These are phyloP conservation scores for Boletus pseudopeckii DNA, from an alignment of 768 basidiomycete genomes.

Conservation along the genomic window DNA sequence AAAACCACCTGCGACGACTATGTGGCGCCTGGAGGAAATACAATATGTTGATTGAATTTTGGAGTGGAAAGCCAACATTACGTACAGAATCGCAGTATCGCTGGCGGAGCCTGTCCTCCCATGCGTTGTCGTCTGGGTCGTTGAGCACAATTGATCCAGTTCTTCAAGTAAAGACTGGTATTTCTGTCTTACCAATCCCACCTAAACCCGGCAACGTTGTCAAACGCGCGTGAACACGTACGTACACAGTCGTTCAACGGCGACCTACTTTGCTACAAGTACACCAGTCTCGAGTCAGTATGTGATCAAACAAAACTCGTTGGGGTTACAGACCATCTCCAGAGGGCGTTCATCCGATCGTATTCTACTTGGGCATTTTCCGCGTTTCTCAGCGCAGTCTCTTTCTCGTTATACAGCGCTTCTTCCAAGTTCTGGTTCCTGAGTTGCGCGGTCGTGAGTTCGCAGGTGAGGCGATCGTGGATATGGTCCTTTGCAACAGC, in stretches of 20 bases:
- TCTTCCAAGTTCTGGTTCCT: background rate
- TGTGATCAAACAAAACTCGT: background rate
- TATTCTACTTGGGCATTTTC: background rate
- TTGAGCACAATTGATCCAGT: background rate
- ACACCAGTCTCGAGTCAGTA: background rate
- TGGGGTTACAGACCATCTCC: constrained; percentile 1
- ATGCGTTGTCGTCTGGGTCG: background rate
- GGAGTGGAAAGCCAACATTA: background rate
- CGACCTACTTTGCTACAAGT: background rate
- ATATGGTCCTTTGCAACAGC: background rate
- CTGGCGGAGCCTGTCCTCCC: background rate
- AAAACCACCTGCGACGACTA: no score
- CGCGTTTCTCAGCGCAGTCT: background rate
- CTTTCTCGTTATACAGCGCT: background rate
- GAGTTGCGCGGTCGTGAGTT: background rate
- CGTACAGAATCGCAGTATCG: background rate
- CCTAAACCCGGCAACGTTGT: background rate
- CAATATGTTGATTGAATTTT: background rate
- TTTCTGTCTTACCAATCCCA: background rate
- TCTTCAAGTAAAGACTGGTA: background rate
- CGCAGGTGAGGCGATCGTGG: background rate
- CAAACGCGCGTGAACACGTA: background rate
- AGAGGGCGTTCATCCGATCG: background rate
- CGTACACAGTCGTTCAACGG: background rate
- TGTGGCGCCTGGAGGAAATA: background rate